These are phyloP conservation scores for Microbotryomycetes sp. DNA, from an alignment of 1,284 basidiomycete species.

Conservation along the genomic window DNA sequence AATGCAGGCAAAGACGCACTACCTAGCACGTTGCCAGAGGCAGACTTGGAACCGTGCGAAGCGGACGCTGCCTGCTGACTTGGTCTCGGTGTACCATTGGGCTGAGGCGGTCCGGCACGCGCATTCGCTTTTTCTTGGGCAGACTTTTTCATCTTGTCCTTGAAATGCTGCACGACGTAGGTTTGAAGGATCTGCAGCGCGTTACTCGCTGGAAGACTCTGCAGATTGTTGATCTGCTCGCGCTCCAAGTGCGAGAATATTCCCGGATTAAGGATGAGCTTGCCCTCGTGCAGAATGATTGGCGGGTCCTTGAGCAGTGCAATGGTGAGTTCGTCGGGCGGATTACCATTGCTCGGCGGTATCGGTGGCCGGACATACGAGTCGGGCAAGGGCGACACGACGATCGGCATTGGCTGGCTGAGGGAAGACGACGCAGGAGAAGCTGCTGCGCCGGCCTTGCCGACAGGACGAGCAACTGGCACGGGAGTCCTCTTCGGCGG, in stretches of 20 bases:
- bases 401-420: constrained; percentile 49
- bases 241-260: constrained; percentile 72
- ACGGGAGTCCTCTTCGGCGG: background rate
- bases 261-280: constrained; percentile 70
- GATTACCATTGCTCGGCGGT: constrained; percentile 36
- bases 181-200: constrained; percentile 73
- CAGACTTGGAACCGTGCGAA: too few relatives aligned
- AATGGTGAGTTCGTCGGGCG: constrained; percentile 37
- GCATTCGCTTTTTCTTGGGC: constrained; percentile 21
- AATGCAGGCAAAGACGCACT: too few relatives aligned
- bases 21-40: too few relatives aligned
- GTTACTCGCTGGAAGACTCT: constrained; percentile 70
- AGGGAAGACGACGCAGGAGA: constrained; percentile 1
- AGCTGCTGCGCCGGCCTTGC: background rate
- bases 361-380: constrained; percentile 36
- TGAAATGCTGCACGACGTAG: constrained; percentile 75
- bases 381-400: constrained; percentile 54
- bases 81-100: too few relatives aligned
- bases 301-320: constrained; percentile 50
- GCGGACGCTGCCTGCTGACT: too few relatives aligned
- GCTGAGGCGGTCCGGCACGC: too few relatives aligned
- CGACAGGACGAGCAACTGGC: background rate
- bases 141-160: constrained; percentile 55
- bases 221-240: constrained; percentile 65
- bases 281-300: constrained; percentile 77